phyloP scores from a whole-genome alignment of 495 filamentous ascomycete genomes.

The Neurospora sp. region DNA sequence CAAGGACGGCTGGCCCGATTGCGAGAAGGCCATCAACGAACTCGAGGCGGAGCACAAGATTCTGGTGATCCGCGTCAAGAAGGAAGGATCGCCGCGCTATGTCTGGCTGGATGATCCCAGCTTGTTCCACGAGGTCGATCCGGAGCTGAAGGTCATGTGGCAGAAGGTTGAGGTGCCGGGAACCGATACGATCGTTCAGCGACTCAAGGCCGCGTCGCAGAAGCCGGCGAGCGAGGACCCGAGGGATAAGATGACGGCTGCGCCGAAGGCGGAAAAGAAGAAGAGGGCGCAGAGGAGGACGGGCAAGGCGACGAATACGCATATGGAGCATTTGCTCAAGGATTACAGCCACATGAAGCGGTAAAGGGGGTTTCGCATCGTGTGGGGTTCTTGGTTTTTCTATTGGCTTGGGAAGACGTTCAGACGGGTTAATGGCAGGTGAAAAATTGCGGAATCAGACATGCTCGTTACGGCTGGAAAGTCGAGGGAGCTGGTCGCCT shows the following conservation, averaged over 20 bases:
- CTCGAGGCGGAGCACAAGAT: constrained; percentile 72
- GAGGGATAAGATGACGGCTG: constrained; percentile 47
- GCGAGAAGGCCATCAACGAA: constrained; percentile 62
- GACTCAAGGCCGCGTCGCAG: constrained; percentile 61
- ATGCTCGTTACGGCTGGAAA: background rate
- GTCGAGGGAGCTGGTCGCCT: background rate
- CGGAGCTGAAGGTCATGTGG: constrained; percentile 78
- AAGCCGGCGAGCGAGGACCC: constrained; percentile 68
- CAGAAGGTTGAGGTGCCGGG: constrained; percentile 68
- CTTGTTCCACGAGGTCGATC: constrained; percentile 63
- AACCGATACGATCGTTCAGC: constrained; percentile 62
- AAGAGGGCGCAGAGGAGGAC: constrained; percentile 56
- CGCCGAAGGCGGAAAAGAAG: constrained; percentile 58
- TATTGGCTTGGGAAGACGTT: background rate
- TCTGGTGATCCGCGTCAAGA: constrained; percentile 80
- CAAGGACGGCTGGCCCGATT: constrained; percentile 88
- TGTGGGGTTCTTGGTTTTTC: background rate
- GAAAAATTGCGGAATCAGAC: background rate
- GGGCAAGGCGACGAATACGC: constrained; percentile 83
- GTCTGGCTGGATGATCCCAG: constrained; percentile 84
- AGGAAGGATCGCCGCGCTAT: constrained; percentile 75
- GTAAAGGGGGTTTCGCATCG: constrained; percentile 5
- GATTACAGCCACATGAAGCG: constrained; percentile 60
- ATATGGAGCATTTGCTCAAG: constrained; percentile 81
- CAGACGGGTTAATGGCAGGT: background rate